Evolutionary conservation across 805 yeast genomes (phyloP).

Genomic region (Suhomyces pyralidae): DNA sequence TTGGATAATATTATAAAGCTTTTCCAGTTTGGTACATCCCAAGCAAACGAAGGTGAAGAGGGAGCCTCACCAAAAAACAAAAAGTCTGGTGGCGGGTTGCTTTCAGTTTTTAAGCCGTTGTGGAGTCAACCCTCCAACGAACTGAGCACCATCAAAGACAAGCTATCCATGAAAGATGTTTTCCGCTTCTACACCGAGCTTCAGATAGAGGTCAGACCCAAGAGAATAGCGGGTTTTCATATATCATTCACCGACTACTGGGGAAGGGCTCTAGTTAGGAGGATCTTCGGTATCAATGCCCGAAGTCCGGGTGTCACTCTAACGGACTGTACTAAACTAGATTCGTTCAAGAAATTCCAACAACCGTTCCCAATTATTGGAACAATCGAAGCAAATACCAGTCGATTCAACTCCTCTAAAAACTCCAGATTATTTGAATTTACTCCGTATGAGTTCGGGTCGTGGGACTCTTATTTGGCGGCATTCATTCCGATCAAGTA

Average conservation of each 20-base stretch:
- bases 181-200: conserved; percentile 49
- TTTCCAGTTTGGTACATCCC: background rate
- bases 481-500: conserved; percentile 51
- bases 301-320: conserved; percentile 37
- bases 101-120: background rate
- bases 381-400: conserved; percentile 40
- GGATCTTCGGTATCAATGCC: conserved; percentile 37
- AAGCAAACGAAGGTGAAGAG: background rate
- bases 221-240: conserved; percentile 51
- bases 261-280: conserved; percentile 59
- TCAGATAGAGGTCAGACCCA: conserved; percentile 52
- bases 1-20: background rate
- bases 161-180: conserved; percentile 13
- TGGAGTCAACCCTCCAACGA: background rate
- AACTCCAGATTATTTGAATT: conserved; percentile 54
- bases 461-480: conserved; percentile 52
- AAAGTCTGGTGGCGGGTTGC: background rate
- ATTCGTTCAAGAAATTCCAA: conserved; percentile 33
- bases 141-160: background rate
- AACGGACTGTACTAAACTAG: conserved; percentile 29
- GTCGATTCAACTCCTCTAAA: conserved; percentile 20
- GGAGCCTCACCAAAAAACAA: background rate
- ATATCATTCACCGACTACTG: conserved; percentile 65
- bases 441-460: conserved; percentile 65
- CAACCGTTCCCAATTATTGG: conserved; percentile 52